These are phyloP conservation scores for Chenopodium formosanum DNA, from an alignment of 148 eudicot genomes.

Conservation along the genomic window DNA sequence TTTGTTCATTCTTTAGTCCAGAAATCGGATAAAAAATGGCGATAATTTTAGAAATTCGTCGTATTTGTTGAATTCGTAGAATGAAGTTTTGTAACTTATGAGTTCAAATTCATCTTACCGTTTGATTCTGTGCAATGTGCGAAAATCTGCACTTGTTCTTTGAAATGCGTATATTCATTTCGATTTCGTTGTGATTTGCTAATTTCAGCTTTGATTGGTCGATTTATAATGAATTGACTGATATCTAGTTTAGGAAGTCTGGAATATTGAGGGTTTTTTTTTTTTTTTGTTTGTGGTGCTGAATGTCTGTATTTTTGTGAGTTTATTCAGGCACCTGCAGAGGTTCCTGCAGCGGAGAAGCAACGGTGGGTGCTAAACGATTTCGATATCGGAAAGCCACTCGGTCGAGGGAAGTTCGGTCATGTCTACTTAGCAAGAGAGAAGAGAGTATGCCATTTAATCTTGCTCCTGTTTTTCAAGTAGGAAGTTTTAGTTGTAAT, in stretches of 20 bases:
- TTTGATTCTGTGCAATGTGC: neutral
- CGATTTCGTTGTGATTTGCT: neutral
- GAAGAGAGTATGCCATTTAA: conserved; percentile 62
- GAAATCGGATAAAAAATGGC: neutral
- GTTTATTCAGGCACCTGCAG: conserved; percentile 46
- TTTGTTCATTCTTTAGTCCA: neutral
- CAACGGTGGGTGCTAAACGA: conserved; percentile 83
- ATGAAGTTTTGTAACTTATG: too few relatives aligned
- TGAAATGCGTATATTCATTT: neutral
- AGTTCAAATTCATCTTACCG: neutral
- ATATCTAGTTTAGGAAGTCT: neutral
- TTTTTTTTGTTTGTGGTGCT: neutral
- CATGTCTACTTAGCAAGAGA: conserved; percentile 91
- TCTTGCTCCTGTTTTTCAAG: neutral
- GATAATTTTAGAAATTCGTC: neutral
- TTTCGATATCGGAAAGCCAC: conserved; percentile 92
- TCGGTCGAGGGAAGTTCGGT: conserved; percentile 95
- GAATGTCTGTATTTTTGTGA: conserved; percentile 3
- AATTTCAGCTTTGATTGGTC: neutral
- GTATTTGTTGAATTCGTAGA: too few relatives aligned
- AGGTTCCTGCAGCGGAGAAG: conserved; percentile 63
- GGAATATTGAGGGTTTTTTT: neutral
- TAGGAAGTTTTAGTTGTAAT: neutral
- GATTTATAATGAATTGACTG: neutral
- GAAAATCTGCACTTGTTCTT: neutral